phyloP scores from a whole-genome alignment of 176 grass and related monocot genomes.

The Lolium rigidum region DNA sequence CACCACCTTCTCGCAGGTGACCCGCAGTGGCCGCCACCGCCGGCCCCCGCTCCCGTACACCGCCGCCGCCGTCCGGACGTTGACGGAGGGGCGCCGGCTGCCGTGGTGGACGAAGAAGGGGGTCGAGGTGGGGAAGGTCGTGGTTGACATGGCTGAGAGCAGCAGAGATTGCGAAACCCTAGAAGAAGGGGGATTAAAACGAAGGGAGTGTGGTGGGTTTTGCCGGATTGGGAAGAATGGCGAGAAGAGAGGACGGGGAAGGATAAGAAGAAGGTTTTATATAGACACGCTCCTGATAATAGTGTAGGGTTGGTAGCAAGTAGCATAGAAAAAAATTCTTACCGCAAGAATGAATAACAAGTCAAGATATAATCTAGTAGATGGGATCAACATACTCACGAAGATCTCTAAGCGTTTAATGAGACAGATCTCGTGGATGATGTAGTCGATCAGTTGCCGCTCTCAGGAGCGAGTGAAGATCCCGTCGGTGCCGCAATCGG shows the following conservation, averaged over 20 bases:
- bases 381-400: no score
- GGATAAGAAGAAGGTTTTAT: constrained; percentile 55
- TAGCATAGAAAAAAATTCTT: no score
- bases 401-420: no score
- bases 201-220: not conserved
- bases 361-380: no score
- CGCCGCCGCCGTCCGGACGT: constrained; percentile 31
- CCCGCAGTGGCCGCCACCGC: constrained; percentile 48
- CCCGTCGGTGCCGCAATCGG: no score
- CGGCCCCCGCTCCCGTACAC: constrained; percentile 35
- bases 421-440: no score
- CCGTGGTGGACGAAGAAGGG: constrained; percentile 45
- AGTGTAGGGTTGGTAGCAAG: no score
- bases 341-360: no score
- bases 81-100: constrained; percentile 27
- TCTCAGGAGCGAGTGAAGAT: no score
- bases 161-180: constrained; percentile 39
- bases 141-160: constrained; percentile 44
- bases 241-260: constrained; percentile 42
- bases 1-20: constrained; percentile 95
- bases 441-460: no score
- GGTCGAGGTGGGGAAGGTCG: constrained; percentile 47
- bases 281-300: not conserved
- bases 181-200: not conserved
- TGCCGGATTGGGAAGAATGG: constrained; percentile 32